Base-by-base conservation (phyloP, 495 filamentous ascomycete species). In the Penicillium coffeae region DNA sequence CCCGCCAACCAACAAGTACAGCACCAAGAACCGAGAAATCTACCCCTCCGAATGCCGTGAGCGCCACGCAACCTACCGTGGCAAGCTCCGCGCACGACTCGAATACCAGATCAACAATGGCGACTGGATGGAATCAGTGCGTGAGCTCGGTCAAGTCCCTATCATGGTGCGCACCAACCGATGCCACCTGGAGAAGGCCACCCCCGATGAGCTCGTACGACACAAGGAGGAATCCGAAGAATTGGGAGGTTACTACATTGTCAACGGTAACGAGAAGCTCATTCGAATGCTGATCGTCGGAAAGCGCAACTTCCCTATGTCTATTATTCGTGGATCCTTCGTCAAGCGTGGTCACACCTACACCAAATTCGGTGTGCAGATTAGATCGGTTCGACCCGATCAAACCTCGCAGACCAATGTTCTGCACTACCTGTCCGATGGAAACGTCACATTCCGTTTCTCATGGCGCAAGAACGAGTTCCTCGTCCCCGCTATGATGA, bases 381-480 rank as follows among this genome's bases (percentile, higher is more conserved):
- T 95, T 50, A 84, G 93, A 68, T 94, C 85, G 10, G 90, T 95
- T 21, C 83, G 93, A 35, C 92, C 90, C 8, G 93, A 98, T 61
- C 90, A 98, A 69, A 96, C 90, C 14, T 96, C 92, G 12, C 93
- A 97, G 63, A 97, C 92, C 9, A 97, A 96, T 56, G 90, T 95
- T 19, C 77, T 98, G 19, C 93, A 98, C 67, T 98, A 96, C 69
- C 83, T 96, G 38, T 86, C 76, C 51, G 92, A 97, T 66, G 93
- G 93, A 52, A 96, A 96, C 65, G 82, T 96, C 50, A 96, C 87
- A 2, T 95, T 98, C 73, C 81, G 93, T 33, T 97, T 98, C 69
- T 96, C 92, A 1, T 98, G 93, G 93, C 78, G 92, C 52, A 98
- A 98, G 75, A 89, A 89, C 53, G 93, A 97, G 70, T 98, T 87